phyloP scores from a whole-genome alignment of 768 basidiomycete species.

The Boletus rubescentipes region DNA sequence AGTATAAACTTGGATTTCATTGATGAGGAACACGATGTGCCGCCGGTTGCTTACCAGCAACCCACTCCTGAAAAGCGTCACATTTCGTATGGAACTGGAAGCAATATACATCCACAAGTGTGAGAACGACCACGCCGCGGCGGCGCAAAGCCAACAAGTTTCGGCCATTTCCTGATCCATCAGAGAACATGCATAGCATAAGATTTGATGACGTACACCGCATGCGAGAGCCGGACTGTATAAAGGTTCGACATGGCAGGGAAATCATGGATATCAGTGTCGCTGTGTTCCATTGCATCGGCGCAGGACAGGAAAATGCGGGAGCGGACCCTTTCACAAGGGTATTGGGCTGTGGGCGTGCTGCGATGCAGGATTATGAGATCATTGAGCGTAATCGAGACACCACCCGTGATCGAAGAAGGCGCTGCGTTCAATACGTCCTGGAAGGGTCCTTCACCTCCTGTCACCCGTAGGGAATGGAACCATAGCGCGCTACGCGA shows the following conservation, averaged over 20 bases:
- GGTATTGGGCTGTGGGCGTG: constrained; percentile 25
- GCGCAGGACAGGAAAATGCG: constrained; percentile 2
- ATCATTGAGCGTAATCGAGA: constrained; percentile 20
- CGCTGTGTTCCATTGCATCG: constrained; percentile 5
- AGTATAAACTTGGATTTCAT: constrained; percentile 9
- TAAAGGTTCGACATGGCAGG: not conserved
- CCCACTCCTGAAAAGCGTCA: constrained; percentile 3
- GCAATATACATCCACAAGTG: constrained; percentile 1
- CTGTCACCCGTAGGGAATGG: constrained; percentile 18
- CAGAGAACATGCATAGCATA: constrained; percentile 15
- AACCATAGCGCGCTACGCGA: constrained; percentile 18
- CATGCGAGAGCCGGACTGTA: constrained; percentile 1
- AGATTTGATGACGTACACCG: constrained; percentile 1
- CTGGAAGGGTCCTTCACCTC: constrained; percentile 7
- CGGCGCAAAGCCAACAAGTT: constrained; percentile 4
- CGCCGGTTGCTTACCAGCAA: constrained; percentile 1
- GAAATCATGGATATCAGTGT: constrained; percentile 2
- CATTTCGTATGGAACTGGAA: constrained; percentile 10
- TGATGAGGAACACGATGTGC: constrained; percentile 15
- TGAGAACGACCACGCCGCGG: constrained; percentile 10
- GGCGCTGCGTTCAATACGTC: constrained; percentile 25
- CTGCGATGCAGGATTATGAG: constrained; percentile 17
- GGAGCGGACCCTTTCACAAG: constrained; percentile 9
- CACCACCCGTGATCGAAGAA: constrained; percentile 24
- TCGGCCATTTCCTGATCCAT: constrained; percentile 4